Evolutionary conservation across 2,329 filamentous ascomycete genomes (phyloP), one percentile per base, ranked within the genome.

Genomic region (Aspergillus udagawae): DNA sequence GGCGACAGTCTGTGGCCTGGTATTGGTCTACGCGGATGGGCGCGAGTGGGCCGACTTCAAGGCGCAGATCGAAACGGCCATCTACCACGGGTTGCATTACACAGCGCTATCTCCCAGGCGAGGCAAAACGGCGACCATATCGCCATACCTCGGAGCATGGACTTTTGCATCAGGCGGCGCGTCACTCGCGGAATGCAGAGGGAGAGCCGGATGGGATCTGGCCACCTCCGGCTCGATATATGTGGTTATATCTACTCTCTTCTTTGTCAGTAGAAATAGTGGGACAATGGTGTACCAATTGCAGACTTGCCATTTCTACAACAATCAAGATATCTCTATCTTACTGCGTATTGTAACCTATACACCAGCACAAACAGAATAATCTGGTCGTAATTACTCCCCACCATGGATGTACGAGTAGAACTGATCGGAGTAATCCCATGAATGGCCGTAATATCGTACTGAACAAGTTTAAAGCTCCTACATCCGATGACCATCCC

Each of bases 51-150:
- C 44, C 14, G 20, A 1, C 9, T 47, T 47, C 6, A 47, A 29
- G n/a, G 9, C 49, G 41, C 51, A 52, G 41, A 61, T 61, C 48
- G 38, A 17, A 55, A 61, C 50, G 41, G 58, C 60, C 7, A 41
- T 62, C 21, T 45, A 53, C 41, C 54, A 60, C 42, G 29, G 50
- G 41, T 27, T 57, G 47, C 58, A 60, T 41, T 58, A 55, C 54
- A 51, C 44, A 27, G 14, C 35, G 12, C 12, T 3, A 23, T 57
- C 59, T 65, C 29, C 10, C 50, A 32, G 55, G 55, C 21, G 60
- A 63, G 38, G 59, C 54, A n/a, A 62, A 54, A 57, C 35, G 57
- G 12, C 52, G 55, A 53, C 61, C 63, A 28, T 65, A 65, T 59
- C 60, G 63, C 27, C 21, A 60, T 55, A 62, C 57, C 21, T 62